Evolutionary conservation across 495 filamentous ascomycete species (phyloP), one percentile per base, ranked within the genome.

Genomic region (Podospora bellae-mahoneyi): DNA sequence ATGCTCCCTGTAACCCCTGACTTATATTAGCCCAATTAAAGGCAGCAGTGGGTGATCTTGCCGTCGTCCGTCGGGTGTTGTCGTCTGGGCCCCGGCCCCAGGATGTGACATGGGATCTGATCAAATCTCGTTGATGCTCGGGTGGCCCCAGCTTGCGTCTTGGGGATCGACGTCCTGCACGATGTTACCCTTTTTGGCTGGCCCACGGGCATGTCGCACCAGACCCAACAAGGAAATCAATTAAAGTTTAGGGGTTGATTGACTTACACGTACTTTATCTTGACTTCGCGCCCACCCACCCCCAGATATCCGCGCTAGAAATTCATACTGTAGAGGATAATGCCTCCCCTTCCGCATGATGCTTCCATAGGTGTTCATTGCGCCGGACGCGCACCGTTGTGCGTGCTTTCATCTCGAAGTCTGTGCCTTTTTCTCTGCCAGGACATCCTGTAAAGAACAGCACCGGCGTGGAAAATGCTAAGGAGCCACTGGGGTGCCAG

Each of bases 1-100:
- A 57, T 62, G 60, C 57, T 58, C 64, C 66, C 44, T 62, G 60
- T 62, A 30, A 54, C n/a, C 66, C 73, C 69, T 73, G 71, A 56
- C 60, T 68, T 68, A 75, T 76, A 75, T 68, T 69, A 62, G 66
- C 55, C 57, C 71, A 75, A 74, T 73, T 70, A 73, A 72, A 73
- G 65, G 63, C 65, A 53, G 55, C 68, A 62, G 64, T 39, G 53
- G 62, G 62, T 58, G 65, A 63, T 64, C 67, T 64, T 62, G 60
- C 59, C 48, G 48, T 55, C 20, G 66, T 62, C 62, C 64, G 39
- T 66, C 62, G 13, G 16, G 65, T 44, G 59, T 63, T 39, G 61
- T 19, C 15, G 34, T 48, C 32, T 19, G 32, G 64, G 68, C 30
- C 56, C 27, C 62, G 61, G 30, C 68, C 62, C 70, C 48, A 67